Evolutionary conservation across 495 filamentous ascomycete genomes (phyloP).

Genomic region (Staphylotrichum tortipilum): DNA sequence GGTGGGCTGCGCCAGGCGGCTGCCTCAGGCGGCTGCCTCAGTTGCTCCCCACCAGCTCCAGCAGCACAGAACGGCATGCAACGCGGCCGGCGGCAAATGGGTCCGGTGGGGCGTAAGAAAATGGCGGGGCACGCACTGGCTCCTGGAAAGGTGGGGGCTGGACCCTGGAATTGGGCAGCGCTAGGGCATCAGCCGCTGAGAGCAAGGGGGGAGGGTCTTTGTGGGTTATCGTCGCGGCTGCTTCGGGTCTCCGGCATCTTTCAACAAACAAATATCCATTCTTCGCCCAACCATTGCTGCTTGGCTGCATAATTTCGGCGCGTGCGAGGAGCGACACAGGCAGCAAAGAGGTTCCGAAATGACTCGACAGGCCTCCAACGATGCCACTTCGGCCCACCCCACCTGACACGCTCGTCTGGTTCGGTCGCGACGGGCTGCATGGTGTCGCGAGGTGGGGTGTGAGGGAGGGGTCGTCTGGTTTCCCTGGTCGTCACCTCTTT

Average conservation of each 20-base stretch:
- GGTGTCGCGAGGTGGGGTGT: background rate
- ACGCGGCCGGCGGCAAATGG: background rate
- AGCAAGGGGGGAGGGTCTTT: too few species aligned
- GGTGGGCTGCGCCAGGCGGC: too few species aligned
- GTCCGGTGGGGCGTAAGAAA: background rate
- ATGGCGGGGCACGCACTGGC: constrained; percentile 2
- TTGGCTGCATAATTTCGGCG: constrained; percentile 1
- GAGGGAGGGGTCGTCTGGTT: too few species aligned
- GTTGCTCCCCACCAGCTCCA: background rate
- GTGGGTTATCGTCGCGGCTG: background rate
- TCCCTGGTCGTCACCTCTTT: too few species aligned
- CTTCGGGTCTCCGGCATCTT: background rate
- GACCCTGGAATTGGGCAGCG: background rate
- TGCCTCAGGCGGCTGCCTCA: constrained; percentile 3
- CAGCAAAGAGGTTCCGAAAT: background rate
- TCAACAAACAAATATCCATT: background rate
- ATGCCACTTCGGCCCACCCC: too few species aligned
- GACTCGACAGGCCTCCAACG: background rate
- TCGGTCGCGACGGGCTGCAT: background rate
- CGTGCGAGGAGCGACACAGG: background rate
- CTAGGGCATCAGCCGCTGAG: background rate
- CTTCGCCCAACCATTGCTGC: background rate
- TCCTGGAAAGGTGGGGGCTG: background rate
- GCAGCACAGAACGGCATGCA: background rate
- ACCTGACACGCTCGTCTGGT: background rate